Base-by-base conservation (phyloP, 148 eudicot genomes). In the Camellia granthamiana region DNA sequence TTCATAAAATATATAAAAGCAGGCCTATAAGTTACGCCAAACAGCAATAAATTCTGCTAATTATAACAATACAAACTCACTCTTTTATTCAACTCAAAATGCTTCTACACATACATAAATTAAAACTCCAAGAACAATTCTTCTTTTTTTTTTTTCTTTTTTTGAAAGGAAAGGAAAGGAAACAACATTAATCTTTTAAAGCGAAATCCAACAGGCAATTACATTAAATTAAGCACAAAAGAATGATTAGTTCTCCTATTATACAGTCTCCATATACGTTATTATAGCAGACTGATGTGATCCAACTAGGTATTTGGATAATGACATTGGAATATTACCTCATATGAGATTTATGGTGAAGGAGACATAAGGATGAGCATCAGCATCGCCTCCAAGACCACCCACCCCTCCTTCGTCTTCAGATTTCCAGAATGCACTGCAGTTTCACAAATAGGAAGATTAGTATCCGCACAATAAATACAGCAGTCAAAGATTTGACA, bases 311-410 rank as follows among this genome's bases (percentile, higher is more conserved):
- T 12, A 41, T 65, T 67, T 41, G 58, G 15, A 67, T 59, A 83
- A 49, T 16, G 58, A 30, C 3, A 21, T 16, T 7, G 2, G 62
- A 75, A 68, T 60, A 21, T 54, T 67, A 3, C 77, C 74, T 85
- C 76, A 83, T 7, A 78, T 55, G 21, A 92, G 97, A 83, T 94
- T 94, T 75, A 96, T 88, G 44, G 97, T 94, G 94, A 96, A 91
- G 79, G 93, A 93, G 86, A 96, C 98, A 42, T 92, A 92, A 44
- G 99, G 95, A 83, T 93, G 89, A 0, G 93, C 62, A 55, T 96
- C 98, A 21, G 90, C 86, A 78, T 96, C 98, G 71, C 93, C 97
- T 63, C 87, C 98, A 62, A 96, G 83, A 66, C 94, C 89, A 16
- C 86, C 94, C 91, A 91, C 89, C 77, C 89, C 88, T 80, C 87